Conservation (phyloP, 805 yeast species). For the Starmerella asiatica region DNA sequence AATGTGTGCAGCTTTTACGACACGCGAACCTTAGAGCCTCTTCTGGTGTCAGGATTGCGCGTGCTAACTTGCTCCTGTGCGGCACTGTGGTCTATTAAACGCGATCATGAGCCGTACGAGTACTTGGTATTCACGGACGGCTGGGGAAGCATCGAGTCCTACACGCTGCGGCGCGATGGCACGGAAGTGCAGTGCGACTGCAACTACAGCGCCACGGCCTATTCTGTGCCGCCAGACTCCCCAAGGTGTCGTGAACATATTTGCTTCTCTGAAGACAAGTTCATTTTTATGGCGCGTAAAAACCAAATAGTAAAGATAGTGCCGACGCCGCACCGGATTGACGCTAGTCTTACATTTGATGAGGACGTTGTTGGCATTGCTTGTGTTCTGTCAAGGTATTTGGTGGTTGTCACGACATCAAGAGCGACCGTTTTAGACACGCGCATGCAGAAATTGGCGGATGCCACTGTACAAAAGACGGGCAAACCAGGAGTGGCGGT, state of each 20-base stretch:
- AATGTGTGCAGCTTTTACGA: constrained; percentile 2
- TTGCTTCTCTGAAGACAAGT: not conserved
- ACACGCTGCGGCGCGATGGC: constrained; percentile 6
- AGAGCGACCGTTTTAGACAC: too few species aligned
- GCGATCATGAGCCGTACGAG: constrained; percentile 2
- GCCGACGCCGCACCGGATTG: not conserved
- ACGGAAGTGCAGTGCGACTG: not conserved
- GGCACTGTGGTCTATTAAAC: constrained; percentile 5
- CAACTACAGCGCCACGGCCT: constrained; percentile 5
- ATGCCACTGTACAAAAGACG: too few species aligned
- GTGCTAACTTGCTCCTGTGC: constrained; percentile 1
- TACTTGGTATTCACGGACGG: constrained; percentile 8
- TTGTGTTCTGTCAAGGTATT: too few species aligned
- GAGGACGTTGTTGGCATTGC: not conserved
- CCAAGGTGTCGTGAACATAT: not conserved
- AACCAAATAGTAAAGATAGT: not conserved
- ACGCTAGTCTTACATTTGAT: not conserved
- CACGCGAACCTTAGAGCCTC: constrained; percentile 3
- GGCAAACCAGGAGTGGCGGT: too few species aligned
- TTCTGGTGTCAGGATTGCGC: constrained; percentile 3
- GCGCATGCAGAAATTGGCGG: too few species aligned
- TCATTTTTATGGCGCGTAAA: not conserved
- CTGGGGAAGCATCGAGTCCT: constrained; percentile 6
- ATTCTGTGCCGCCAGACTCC: not conserved
- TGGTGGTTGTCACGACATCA: too few species aligned